Percentiles rank a stretch among this genome's conserved stretches.
Evolutionary conservation across 345 rosid species (phyloP).

Genomic region (Populus davidiana): DNA sequence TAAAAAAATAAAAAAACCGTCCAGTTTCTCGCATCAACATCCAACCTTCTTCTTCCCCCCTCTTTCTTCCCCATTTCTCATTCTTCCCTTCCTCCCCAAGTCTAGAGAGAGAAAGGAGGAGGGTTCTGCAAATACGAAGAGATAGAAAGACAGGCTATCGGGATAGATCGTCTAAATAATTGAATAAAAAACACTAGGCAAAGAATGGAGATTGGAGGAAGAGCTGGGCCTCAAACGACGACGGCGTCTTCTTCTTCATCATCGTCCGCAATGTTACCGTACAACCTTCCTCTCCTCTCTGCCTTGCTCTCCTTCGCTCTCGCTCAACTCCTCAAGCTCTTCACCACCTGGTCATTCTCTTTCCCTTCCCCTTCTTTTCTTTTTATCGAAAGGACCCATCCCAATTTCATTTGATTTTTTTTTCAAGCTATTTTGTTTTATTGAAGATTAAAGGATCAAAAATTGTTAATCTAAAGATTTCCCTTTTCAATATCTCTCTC

Average conservation of each 20-base stretch:
- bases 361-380: background rate
- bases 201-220: slow-evolving; percentile 39
- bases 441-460: no score
- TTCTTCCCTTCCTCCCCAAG: background rate
- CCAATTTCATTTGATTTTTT: background rate
- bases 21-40: no score
- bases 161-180: background rate
- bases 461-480: background rate
- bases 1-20: no score
- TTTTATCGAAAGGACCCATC: background rate
- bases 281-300: slow-evolving; percentile 75
- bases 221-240: background rate
- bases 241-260: slow-evolving; percentile 38
- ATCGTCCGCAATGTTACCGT: slow-evolving; percentile 32
- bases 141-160: no score
- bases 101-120: background rate
- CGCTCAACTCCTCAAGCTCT: slow-evolving; percentile 95
- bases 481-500: background rate
- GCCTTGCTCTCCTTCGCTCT: slow-evolving; percentile 88
- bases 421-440: no score
- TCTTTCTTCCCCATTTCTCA: background rate
- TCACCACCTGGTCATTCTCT: slow-evolving; percentile 78
- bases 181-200: background rate
- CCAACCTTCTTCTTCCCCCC: no score
- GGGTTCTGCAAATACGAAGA: no score